Conservation (phyloP, 768 basidiomycete genomes). For the Amanita exitialis region DNA sequence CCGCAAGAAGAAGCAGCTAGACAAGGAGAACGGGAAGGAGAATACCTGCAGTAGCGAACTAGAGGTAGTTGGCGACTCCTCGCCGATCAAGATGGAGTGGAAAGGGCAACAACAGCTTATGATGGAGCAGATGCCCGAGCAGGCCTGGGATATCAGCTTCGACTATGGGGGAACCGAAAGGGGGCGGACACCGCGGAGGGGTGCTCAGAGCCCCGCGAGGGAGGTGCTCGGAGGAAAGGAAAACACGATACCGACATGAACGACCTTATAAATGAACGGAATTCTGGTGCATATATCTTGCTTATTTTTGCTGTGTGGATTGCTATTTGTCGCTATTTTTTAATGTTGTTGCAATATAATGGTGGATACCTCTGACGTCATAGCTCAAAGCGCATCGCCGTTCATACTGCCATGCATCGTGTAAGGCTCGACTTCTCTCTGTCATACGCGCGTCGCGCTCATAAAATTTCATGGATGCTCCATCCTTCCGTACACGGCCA, state of each 20-base stretch:
- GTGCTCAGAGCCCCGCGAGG: constrained; percentile 15
- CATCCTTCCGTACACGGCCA: neutral
- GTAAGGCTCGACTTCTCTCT: neutral
- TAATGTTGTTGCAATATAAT: neutral
- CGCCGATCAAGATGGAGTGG: constrained; percentile 7
- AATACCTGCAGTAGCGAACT: neutral
- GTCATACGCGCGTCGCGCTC: neutral
- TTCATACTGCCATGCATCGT: neutral
- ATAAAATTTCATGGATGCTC: neutral
- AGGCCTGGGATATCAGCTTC: constrained; percentile 11
- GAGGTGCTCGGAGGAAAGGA: constrained; percentile 42
- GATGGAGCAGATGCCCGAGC: constrained; percentile 11
- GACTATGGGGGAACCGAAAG: constrained; percentile 15
- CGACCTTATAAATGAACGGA: neutral
- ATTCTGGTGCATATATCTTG: neutral
- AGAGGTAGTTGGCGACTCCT: neutral
- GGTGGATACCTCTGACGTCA: neutral
- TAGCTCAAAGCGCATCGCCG: too few species aligned
- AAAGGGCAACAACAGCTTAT: neutral
- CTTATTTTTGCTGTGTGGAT: neutral
- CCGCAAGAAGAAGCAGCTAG: neutral
- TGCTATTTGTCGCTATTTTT: neutral
- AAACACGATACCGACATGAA: constrained; percentile 25
- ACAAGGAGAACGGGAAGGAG: constrained; percentile 1
- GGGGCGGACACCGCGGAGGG: constrained; percentile 13